Conservation (phyloP, 139 green algal genomes). For the Chlamydomonas incerta region DNA sequence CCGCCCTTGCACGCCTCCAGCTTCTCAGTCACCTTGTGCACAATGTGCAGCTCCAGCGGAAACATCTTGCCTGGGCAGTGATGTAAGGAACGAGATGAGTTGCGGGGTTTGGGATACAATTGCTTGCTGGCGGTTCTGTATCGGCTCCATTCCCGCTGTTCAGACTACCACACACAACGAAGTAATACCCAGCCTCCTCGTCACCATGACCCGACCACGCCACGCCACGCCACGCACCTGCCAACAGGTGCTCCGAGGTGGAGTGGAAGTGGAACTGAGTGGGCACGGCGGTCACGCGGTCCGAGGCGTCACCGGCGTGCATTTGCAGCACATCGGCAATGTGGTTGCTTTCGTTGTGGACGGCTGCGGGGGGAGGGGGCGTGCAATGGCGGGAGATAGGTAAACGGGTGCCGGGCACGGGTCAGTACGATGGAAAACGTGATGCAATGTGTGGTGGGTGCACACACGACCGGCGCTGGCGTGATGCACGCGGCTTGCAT, state of each 20-base stretch:
- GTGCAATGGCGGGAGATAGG: not conserved
- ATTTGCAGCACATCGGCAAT: not conserved
- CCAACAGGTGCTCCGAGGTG: conserved; percentile 5
- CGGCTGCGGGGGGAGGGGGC: not conserved
- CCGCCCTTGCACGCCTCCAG: conserved; percentile 32
- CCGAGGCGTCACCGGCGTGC: not conserved
- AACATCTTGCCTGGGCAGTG: not conserved
- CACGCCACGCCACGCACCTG: not conserved
- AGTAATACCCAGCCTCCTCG: too few relatives aligned
- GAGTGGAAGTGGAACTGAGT: conserved; percentile 34
- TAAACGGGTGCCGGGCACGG: too few relatives aligned
- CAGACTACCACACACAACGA: too few relatives aligned
- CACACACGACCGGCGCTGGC: too few relatives aligned
- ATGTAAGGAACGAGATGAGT: not conserved
- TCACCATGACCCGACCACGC: too few relatives aligned
- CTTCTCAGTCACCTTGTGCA: conserved; percentile 24
- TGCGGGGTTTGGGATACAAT: not conserved
- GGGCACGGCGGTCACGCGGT: not conserved
- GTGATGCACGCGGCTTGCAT: too few relatives aligned
- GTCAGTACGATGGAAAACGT: not conserved
- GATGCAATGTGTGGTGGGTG: not conserved
- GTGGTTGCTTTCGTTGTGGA: not conserved
- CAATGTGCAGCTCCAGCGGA: conserved; percentile 49
- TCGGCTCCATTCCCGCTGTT: not conserved
- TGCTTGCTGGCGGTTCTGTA: too few relatives aligned